Conservation (phyloP, 2,329 filamentous ascomycete species). For the Dothideomycetidae sp. region DNA sequence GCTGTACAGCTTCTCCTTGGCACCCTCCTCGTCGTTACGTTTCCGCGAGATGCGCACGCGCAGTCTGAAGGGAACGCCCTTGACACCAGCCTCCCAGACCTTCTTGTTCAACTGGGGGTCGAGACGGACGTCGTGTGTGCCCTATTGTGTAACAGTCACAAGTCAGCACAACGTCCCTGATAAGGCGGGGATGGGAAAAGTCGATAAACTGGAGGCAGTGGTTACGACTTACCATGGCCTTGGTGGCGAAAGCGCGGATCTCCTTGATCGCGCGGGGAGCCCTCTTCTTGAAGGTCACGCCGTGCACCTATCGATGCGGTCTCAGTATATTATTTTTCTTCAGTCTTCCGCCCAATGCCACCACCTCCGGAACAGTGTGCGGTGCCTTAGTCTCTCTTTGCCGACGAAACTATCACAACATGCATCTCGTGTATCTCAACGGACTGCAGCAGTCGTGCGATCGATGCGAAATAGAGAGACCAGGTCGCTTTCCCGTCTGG, state of each 20-base stretch:
- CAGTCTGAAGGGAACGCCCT: slow-evolving; percentile 95
- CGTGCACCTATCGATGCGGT: slow-evolving; percentile 58
- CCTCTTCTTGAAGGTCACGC: slow-evolving; percentile 98
- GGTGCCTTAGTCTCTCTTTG: too few species aligned
- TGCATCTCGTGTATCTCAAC: too few species aligned
- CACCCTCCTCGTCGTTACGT: slow-evolving; percentile 99
- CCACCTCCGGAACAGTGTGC: too few species aligned
- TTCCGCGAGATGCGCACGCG: slow-evolving; percentile 97
- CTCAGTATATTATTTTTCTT: slow-evolving; percentile 28
- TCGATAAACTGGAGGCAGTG: not conserved
- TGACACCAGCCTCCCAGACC: slow-evolving; percentile 98
- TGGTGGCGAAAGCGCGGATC: slow-evolving; percentile 85
- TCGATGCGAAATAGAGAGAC: slow-evolving; percentile 4
- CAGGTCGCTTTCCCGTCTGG: not conserved
- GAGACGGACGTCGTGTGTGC: slow-evolving; percentile 90
- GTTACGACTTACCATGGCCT: slow-evolving; percentile 74
- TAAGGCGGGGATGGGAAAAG: too few species aligned
- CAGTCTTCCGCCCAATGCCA: slow-evolving; percentile 55
- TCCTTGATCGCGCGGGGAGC: slow-evolving; percentile 98
- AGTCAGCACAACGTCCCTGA: slow-evolving; percentile 1
- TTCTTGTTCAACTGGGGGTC: slow-evolving; percentile 99
- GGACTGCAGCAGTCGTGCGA: too few species aligned
- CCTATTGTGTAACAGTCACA: slow-evolving; percentile 41
- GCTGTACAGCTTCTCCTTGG: slow-evolving; percentile 99
- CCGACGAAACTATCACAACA: too few species aligned